A percentile compares a stretch with the other conserved stretches of the same genome.
These are phyloP conservation scores for Fraxinus velutina DNA, from an alignment of 305 asterid species.

Conservation along the genomic window DNA sequence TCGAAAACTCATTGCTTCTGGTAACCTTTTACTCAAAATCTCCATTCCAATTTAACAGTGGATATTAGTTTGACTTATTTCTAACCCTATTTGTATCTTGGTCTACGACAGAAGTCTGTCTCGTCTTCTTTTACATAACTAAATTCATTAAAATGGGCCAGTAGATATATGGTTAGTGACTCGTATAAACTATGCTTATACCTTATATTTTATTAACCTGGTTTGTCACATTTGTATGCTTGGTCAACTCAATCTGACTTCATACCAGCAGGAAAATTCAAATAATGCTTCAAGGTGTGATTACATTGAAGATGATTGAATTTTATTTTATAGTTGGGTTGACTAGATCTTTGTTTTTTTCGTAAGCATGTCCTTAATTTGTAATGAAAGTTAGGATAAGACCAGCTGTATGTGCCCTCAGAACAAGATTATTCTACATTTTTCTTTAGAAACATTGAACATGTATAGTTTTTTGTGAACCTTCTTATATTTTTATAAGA, in stretches of 20 bases:
- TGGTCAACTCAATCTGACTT: neutral
- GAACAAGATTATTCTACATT: neutral
- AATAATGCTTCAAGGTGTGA: neutral
- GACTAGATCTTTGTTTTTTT: neutral
- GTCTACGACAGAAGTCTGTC: neutral
- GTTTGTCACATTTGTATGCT: neutral
- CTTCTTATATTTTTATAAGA: neutral
- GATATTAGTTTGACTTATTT: neutral
- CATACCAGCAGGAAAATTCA: neutral
- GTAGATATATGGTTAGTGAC: neutral
- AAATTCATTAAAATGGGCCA: neutral
- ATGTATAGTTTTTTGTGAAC: neutral
- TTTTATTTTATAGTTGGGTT: neutral
- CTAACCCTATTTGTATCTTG: neutral
- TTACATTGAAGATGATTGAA: neutral
- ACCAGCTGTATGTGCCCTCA: neutral
- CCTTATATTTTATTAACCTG: neutral
- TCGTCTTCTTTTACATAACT: neutral
- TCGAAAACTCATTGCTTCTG: neutral
- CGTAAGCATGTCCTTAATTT: neutral
- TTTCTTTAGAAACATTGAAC: neutral
- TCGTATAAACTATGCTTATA: neutral
- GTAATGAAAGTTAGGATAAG: neutral
- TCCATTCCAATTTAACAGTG: neutral
- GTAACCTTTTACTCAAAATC: neutral